phyloP scores from a whole-genome alignment of 2,329 filamentous ascomycete genomes.

The Colletotrichum sp. region DNA sequence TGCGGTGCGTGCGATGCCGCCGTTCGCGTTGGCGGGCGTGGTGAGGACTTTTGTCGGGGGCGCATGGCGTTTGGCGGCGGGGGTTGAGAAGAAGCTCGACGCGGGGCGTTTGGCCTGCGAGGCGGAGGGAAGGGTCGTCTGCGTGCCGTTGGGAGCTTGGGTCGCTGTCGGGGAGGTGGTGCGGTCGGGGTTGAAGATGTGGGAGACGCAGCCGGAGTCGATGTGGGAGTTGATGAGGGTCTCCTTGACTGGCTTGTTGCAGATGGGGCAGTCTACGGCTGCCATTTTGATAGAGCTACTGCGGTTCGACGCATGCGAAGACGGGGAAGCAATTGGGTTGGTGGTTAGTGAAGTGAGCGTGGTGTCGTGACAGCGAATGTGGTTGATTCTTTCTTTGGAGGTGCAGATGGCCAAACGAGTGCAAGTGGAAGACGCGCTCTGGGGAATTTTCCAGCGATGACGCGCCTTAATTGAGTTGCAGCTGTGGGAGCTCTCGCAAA shows the following conservation, averaged over 20 bases:
- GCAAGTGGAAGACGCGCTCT: background rate
- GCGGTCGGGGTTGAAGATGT: conserved; percentile 60
- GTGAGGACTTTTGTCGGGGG: conserved; percentile 35
- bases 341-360: background rate
- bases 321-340: background rate
- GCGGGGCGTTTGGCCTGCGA: conserved; percentile 55
- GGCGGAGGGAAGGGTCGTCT: conserved; percentile 33
- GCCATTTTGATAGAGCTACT: conserved; percentile 9
- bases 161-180: conserved; percentile 29
- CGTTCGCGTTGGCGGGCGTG: conserved; percentile 37
- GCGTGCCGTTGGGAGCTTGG: conserved; percentile 28
- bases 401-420: background rate
- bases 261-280: conserved; percentile 80
- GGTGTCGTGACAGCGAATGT: background rate
- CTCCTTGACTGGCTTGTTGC: conserved; percentile 73
- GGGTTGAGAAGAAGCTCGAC: conserved; percentile 67
- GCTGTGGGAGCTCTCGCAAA: background rate
- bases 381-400: background rate
- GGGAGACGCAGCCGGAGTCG: conserved; percentile 78
- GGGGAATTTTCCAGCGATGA: conserved; percentile 7
- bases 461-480: conserved; percentile 7
- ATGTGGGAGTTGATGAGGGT: conserved; percentile 87
- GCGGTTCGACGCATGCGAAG: background rate
- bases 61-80: conserved; percentile 60
- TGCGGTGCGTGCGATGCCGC: conserved; percentile 29